Base-by-base conservation (phyloP, 164 flowering plant species). In the Stephania yunnanensis region DNA sequence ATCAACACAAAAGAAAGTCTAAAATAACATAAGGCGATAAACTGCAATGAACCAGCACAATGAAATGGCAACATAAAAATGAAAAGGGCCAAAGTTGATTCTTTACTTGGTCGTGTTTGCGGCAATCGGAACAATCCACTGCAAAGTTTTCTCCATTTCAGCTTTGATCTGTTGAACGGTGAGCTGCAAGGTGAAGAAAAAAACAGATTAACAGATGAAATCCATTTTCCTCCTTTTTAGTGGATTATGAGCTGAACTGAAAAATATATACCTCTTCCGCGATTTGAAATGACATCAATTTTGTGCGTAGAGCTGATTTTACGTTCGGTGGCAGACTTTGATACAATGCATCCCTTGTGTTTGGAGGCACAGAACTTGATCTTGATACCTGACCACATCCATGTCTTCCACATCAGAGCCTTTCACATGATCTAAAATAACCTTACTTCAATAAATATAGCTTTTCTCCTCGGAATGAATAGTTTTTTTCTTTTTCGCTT, bases 111-210 rank as follows among this genome's bases (percentile, higher is more conserved):
- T 90, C 73, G 99, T 96, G 83, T 94, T 92, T 6, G 88, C 83
- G 52, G 99, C 98, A 85, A 96, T 85, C 6, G 99, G 99, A 73
- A 94, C 97, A 76, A 96, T 94, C 99, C 99, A 96, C 70, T 87
- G 94, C 87, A 96, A 76, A 5, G 94, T 96, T 80, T 91, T 96
- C 86, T 96, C 99, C 99, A 96, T 96, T 84, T 96, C 97, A 10
- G 87, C 92, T 85, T 94, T 96, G 74, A 96, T 90, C 82, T 92
- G 89, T 46, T 85, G 83, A 46, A 96, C 82, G 19, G 95, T 90
- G 61, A 89, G 88, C 99, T 96, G 92, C 83, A 80, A 78, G 31
- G 6, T 10, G 8, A 19, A 10, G 25, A 17, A 61, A 50, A 50
- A 61, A 61, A 5, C 29, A 61, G 20, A 61, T 61, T 61, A 61